Evolutionary conservation across 1,284 basidiomycete genomes (phyloP).

Genomic region (Gomphus bonarii): DNA sequence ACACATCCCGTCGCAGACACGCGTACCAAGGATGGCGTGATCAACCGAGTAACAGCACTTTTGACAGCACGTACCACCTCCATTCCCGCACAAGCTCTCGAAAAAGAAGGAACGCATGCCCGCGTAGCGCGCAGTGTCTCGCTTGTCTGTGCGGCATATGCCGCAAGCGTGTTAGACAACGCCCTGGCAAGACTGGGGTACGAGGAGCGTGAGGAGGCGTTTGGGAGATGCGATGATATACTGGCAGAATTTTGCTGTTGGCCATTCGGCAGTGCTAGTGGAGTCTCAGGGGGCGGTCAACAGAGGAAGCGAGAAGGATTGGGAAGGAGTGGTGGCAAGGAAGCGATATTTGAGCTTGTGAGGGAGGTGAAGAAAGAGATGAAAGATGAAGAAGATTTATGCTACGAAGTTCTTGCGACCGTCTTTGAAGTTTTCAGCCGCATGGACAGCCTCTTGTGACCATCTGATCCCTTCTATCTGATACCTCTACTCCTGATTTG

Average conservation of each 20-base stretch:
- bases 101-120: conserved; percentile 71
- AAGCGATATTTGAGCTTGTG: conserved; percentile 73
- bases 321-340: conserved; percentile 50
- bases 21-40: conserved; percentile 77
- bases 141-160: conserved; percentile 81
- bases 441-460: conserved; percentile 63
- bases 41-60: conserved; percentile 65
- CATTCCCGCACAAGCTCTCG: conserved; percentile 62
- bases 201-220: conserved; percentile 85
- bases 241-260: conserved; percentile 82
- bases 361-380: conserved; percentile 70
- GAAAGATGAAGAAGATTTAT: conserved; percentile 55
- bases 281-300: conserved; percentile 14
- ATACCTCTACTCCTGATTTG: background rate
- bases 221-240: conserved; percentile 85
- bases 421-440: conserved; percentile 86
- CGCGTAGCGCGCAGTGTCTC: conserved; percentile 73
- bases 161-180: conserved; percentile 91
- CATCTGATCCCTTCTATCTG: background rate
- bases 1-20: conserved; percentile 92
- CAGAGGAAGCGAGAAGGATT: conserved; percentile 29
- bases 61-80: conserved; percentile 80
- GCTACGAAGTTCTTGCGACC: conserved; percentile 83
- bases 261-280: conserved; percentile 61
- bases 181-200: conserved; percentile 80